Conservation (phyloP, 2,329 filamentous ascomycete genomes). For the Lasiodiplodia sp. region DNA sequence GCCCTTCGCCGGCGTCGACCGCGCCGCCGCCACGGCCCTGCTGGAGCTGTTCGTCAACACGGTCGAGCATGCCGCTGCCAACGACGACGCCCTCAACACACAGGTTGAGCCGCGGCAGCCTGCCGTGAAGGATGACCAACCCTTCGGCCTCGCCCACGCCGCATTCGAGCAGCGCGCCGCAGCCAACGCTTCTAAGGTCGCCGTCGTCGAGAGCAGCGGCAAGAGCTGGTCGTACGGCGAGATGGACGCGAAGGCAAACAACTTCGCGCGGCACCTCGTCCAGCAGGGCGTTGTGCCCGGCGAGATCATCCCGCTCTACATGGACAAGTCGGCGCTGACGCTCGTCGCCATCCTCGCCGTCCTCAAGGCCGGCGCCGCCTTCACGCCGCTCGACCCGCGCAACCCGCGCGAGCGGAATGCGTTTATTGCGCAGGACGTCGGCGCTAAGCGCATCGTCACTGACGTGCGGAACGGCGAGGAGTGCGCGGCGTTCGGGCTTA, state of each 20-base stretch:
- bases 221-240: background rate
- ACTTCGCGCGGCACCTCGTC: background rate
- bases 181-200: background rate
- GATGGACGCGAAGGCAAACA: background rate
- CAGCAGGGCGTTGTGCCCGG: background rate
- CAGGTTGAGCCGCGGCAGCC: too few relatives aligned
- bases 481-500: background rate
- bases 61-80: background rate
- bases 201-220: background rate
- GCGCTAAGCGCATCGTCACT: constrained; percentile 33
- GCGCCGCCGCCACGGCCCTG: too few relatives aligned
- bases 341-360: constrained; percentile 46
- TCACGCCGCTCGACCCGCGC: constrained; percentile 47
- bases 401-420: constrained; percentile 42
- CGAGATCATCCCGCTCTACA: constrained; percentile 41
- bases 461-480: background rate
- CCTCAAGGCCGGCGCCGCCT: constrained; percentile 47
- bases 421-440: constrained; percentile 45
- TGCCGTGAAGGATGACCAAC: constrained; percentile 30
- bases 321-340: constrained; percentile 46
- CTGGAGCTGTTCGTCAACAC: too few relatives aligned
- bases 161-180: background rate
- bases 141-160: background rate
- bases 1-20: too few relatives aligned
- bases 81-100: background rate